These are phyloP conservation scores for Fusarium sp. DNA, from an alignment of 2,329 filamentous ascomycete species.

Conservation along the genomic window DNA sequence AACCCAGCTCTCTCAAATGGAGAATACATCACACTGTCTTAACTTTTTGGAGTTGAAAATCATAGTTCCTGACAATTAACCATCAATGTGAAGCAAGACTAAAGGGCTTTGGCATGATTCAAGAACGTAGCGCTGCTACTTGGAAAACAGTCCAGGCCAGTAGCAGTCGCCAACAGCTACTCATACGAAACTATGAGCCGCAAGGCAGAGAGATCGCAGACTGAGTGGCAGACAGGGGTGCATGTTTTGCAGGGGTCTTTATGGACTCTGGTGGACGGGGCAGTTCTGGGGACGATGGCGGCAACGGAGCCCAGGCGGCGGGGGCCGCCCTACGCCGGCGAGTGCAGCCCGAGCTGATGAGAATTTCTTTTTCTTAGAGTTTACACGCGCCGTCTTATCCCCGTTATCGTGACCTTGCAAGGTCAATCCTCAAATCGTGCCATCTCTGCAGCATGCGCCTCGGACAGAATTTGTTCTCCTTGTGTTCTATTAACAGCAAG, in stretches of 20 bases:
- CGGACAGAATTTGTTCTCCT: constrained; percentile 21
- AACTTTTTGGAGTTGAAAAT: constrained; percentile 23
- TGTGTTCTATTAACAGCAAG: constrained; percentile 10
- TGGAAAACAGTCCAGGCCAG: constrained; percentile 1
- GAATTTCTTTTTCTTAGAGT: constrained; percentile 26
- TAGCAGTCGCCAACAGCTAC: constrained; percentile 6
- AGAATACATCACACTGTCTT: constrained; percentile 23
- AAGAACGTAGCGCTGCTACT: background rate
- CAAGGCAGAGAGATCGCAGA: constrained; percentile 10
- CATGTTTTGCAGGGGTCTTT: constrained; percentile 33
- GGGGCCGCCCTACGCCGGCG: constrained; percentile 21
- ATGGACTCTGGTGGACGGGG: constrained; percentile 33
- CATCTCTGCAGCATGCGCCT: constrained; percentile 17
- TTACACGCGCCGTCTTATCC: constrained; percentile 28
- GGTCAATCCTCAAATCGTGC: constrained; percentile 28
- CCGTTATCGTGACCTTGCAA: constrained; percentile 28
- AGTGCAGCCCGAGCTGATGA: constrained; percentile 24
- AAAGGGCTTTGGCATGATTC: background rate
- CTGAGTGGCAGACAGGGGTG: constrained; percentile 43
- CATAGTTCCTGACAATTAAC: constrained; percentile 27
- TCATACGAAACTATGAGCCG: constrained; percentile 10
- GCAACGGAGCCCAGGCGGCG: constrained; percentile 17
- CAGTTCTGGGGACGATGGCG: constrained; percentile 32
- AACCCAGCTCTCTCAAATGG: constrained; percentile 34
- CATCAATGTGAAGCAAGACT: background rate